Evolutionary conservation across 768 basidiomycete species (phyloP), one percentile per base, ranked within the genome.

Genomic region (Mycena vulgaris): DNA sequence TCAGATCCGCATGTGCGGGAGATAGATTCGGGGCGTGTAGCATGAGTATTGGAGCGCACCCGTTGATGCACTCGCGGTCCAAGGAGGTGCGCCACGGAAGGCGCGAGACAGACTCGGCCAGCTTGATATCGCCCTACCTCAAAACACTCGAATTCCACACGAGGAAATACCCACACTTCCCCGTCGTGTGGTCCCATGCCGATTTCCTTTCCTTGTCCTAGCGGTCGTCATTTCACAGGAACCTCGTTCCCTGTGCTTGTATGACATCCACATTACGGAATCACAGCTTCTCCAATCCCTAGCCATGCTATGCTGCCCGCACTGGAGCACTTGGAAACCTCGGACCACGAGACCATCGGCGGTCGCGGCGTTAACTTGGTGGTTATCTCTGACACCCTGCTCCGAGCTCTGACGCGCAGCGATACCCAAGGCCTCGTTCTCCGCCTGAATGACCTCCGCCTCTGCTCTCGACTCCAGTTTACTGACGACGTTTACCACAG

Each of bases 211-310:
- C 55, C 2, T 45, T 65, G 30, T 7, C 25, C 17, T 8, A 25
- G 37, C 65, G 56, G 11, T 66, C 57, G 17, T 11, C 56, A 16
- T 58, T 59, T 25, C 47, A 40, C 28, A 27, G 7, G 27, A 28
- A 59, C 25, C 48, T 66, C 33, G 25, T 0, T 28, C 28, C 11
- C 37, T 66, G n/a, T 30, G 14, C 5, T 2, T 59, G 5, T 39
- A 5, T 49, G 33, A 58, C 33, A 48, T 66, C 9, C 53, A 39
- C n/a, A 59, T 66, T 3, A 66, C 65, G 21, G 56, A 66, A n/a
- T 11, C 37, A 21, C 47, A 66, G 57, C 65, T 66, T 10, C 37
- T 66, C 25, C 48, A 52, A 16, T 58, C 33, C 16, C 57, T 66
- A 3, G 1, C 47, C 13, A 7, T n/a, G n/a, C n/a, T n/a, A n/a